Evolutionary conservation across 2,329 filamentous ascomycete species (phyloP).

Genomic region (Tolypocladium guangdongense): DNA sequence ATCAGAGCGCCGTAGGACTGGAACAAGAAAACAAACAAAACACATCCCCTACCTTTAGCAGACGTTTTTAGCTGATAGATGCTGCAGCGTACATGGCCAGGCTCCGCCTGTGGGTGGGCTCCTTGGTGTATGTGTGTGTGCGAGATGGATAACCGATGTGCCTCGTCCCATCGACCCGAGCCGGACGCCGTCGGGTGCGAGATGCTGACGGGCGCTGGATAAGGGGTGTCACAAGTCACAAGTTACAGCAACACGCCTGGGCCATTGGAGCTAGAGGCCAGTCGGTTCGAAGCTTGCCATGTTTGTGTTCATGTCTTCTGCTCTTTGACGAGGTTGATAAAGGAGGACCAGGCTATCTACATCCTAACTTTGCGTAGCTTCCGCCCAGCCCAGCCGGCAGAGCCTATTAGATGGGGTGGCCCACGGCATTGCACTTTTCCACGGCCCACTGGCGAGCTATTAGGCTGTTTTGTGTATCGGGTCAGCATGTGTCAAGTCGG

Average conservation of each 20-base stretch:
- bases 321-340: neutral
- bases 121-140: no score
- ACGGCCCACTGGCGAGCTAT: neutral
- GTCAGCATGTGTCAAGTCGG: neutral
- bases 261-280: neutral
- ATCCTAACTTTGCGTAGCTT: neutral
- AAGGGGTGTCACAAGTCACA: neutral
- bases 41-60: neutral
- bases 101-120: no score
- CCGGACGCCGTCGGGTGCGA: no score
- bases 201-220: no score
- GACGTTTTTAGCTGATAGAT: no score
- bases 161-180: no score
- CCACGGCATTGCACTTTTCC: neutral
- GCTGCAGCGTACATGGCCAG: no score
- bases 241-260: no score
- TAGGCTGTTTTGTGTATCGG: neutral
- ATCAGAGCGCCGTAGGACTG: no score
- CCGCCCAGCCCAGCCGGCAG: neutral
- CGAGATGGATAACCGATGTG: no score
- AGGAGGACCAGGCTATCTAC: neutral
- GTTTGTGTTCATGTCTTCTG: neutral
- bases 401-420: neutral
- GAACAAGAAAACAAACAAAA: neutral
- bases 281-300: neutral